Conservation (phyloP, 345 rosid species). For the Populus euphratica region DNA sequence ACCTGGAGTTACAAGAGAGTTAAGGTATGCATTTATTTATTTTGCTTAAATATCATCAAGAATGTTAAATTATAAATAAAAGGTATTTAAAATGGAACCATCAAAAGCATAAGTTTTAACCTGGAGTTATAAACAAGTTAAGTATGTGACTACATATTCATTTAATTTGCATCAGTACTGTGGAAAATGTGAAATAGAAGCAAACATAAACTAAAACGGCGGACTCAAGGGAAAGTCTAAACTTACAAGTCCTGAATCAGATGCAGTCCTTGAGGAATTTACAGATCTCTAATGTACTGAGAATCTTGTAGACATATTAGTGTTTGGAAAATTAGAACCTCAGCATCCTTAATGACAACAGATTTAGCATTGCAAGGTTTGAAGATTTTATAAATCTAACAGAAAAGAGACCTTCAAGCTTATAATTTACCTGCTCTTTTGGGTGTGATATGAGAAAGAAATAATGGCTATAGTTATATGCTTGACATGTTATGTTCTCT, state of each 20-base stretch:
- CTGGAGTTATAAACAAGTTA: no score
- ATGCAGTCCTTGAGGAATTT: background rate
- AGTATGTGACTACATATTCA: no score
- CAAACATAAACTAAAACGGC: background rate
- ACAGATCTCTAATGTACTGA: background rate
- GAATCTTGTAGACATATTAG: no score
- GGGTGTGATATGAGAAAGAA: background rate
- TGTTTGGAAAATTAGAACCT: background rate
- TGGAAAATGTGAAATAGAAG: background rate
- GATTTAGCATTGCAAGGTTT: background rate
- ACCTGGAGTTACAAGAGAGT: slow-evolving; percentile 88
- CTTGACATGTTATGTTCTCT: background rate
- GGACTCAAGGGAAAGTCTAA: no score
- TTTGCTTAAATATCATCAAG: background rate
- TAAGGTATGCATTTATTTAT: slow-evolving; percentile 47
- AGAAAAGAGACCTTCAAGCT: background rate
- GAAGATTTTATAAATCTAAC: background rate
- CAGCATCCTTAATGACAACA: background rate
- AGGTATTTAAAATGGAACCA: no score
- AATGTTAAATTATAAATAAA: no score
- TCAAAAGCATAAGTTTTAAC: no score
- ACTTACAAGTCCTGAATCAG: background rate
- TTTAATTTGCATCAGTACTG: background rate
- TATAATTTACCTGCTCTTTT: background rate
- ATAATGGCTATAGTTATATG: background rate